phyloP scores from a whole-genome alignment of 2,329 filamentous ascomycete species.

The Penicillium sp. region DNA sequence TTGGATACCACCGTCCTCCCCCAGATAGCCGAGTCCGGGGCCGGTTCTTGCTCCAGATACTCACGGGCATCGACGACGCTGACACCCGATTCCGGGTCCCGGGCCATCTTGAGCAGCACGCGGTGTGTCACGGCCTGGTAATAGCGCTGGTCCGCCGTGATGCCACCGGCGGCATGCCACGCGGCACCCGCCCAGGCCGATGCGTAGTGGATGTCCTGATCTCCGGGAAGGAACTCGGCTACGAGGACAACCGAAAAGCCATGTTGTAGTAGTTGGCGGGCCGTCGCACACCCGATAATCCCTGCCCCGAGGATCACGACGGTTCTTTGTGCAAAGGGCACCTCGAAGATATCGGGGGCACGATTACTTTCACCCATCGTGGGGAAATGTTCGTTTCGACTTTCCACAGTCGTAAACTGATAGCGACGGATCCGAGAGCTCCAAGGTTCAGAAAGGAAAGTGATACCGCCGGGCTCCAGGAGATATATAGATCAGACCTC shows the following conservation, averaged over 20 bases:
- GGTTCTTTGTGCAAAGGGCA: constrained; percentile 35
- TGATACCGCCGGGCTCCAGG: neutral
- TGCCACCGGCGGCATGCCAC: constrained; percentile 40
- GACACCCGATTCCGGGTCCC: constrained; percentile 35
- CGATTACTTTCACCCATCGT: constrained; percentile 21
- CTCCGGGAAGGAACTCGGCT: constrained; percentile 38
- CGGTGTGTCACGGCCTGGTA: constrained; percentile 37
- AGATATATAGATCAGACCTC: neutral
- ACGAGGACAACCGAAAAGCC: constrained; percentile 38
- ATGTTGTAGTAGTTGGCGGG: constrained; percentile 34
- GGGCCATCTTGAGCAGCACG: constrained; percentile 35
- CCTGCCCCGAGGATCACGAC: constrained; percentile 40
- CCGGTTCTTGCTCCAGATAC: constrained; percentile 35
- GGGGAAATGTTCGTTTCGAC: neutral
- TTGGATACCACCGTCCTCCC: constrained; percentile 36
- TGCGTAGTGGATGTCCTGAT: constrained; percentile 37
- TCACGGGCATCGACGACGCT: constrained; percentile 36
- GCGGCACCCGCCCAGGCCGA: constrained; percentile 42
- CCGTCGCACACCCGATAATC: constrained; percentile 41
- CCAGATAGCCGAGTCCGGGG: constrained; percentile 35
- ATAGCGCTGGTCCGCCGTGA: constrained; percentile 35
- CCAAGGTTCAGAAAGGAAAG: neutral
- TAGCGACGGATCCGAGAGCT: neutral
- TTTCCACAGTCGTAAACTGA: neutral
- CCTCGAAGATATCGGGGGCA: constrained; percentile 20